phyloP scores from a whole-genome alignment of 306 rosid genomes.

The Cercis canadensis region DNA sequence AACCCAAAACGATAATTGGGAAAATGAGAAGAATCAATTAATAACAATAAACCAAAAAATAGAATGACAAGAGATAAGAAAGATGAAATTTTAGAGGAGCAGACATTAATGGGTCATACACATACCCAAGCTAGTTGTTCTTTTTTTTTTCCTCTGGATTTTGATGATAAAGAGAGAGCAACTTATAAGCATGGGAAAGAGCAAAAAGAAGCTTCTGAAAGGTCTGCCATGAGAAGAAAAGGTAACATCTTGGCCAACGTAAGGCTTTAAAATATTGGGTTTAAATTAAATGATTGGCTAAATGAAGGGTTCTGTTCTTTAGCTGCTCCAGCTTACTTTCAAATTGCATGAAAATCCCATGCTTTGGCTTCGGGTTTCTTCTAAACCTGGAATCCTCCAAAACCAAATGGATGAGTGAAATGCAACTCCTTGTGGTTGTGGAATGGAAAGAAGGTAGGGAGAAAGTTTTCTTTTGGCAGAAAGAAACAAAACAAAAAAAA shows the following conservation, averaged over 20 bases:
- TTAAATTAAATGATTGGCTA: background rate
- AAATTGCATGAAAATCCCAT: slow-evolving; percentile 11
- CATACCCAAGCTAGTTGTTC: slow-evolving; percentile 28
- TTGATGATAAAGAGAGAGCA: slow-evolving; percentile 4
- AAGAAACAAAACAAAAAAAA: too few relatives aligned
- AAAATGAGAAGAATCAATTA: slow-evolving; percentile 7
- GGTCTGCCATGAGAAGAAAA: slow-evolving; percentile 30
- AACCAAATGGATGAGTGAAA: background rate
- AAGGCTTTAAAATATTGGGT: background rate
- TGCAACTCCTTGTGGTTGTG: too few relatives aligned
- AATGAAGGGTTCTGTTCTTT: slow-evolving; percentile 17
- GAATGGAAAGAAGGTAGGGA: background rate
- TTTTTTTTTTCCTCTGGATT: slow-evolving; percentile 21
- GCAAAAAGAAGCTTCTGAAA: slow-evolving; percentile 14
- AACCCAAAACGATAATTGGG: slow-evolving; percentile 17
- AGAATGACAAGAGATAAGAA: background rate
- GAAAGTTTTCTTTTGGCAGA: background rate
- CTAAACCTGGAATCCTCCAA: slow-evolving; percentile 9
- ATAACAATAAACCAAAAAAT: background rate
- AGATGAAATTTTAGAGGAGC: background rate
- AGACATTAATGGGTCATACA: slow-evolving; percentile 8
- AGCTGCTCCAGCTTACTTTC: background rate
- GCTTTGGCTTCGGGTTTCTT: slow-evolving; percentile 1
- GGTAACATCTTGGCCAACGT: slow-evolving; percentile 14
- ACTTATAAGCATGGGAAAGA: slow-evolving; percentile 4